Percentiles rank a stretch among this genome's conserved stretches.
Evolutionary conservation across 2,329 filamentous ascomycete species (phyloP).

Genomic region (Verticillium klebahnii): DNA sequence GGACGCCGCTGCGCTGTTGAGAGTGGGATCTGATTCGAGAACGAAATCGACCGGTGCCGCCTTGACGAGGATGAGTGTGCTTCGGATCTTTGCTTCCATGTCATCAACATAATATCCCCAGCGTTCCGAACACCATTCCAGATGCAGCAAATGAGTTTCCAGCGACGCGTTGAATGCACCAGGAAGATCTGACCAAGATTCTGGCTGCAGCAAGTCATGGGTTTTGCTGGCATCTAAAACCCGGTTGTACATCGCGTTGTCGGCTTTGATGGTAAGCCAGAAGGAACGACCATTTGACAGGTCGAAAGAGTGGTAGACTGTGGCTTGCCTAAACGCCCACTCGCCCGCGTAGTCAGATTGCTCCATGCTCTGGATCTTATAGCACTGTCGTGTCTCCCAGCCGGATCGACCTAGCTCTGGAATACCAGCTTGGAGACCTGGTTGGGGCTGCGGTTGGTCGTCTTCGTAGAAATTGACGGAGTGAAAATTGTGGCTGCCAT

Average conservation of each 20-base stretch:
- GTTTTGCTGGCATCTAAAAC: not conserved
- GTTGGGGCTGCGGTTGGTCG: not conserved
- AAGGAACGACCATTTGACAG: not conserved
- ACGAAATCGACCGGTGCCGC: too few species aligned
- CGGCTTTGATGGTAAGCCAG: constrained; percentile 3
- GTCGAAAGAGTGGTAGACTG: constrained; percentile 1
- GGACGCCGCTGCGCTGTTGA: too few species aligned
- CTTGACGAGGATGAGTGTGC: too few species aligned
- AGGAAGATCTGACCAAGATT: not conserved
- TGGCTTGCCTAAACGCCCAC: constrained; percentile 1
- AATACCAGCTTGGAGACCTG: not conserved
- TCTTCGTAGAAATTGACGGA: not conserved
- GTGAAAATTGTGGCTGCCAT: not conserved
- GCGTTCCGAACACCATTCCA: constrained; percentile 4
- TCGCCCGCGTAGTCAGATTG: not conserved
- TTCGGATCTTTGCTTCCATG: not conserved
- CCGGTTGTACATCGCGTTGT: not conserved
- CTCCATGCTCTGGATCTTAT: constrained; percentile 2
- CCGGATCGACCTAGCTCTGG: not conserved
- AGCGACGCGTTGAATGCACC: not conserved
- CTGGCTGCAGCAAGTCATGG: not conserved
- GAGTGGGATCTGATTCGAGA: too few species aligned
- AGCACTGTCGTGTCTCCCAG: not conserved
- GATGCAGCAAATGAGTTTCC: not conserved
- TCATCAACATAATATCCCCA: constrained; percentile 5